These are phyloP conservation scores for Vitis hybrid DNA, from an alignment of 177 flowering plant genomes.

Conservation along the genomic window DNA sequence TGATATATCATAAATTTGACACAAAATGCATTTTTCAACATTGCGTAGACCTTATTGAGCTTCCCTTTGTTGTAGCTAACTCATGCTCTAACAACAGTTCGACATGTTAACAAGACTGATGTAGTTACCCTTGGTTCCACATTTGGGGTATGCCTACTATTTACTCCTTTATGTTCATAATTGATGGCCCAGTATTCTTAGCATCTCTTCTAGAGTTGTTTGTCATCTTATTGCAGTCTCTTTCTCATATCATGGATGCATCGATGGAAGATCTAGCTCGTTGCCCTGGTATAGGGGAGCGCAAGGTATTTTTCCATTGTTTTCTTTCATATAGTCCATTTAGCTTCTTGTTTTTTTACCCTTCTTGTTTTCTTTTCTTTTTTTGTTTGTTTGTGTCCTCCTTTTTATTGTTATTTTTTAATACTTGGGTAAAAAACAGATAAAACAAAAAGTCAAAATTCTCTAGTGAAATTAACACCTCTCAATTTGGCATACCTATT, in stretches of 20 bases:
- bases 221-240: conserved; percentile 55
- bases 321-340: background rate
- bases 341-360: background rate
- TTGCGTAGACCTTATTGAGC: background rate
- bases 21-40: no score
- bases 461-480: no score
- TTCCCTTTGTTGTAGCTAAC: conserved; percentile 46
- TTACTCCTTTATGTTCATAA: background rate
- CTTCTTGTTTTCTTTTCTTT: background rate
- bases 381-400: no score
- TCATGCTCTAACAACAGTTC: conserved; percentile 77
- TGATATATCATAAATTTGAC: no score
- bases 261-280: conserved; percentile 98
- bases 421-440: no score
- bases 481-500: no score
- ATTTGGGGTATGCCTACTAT: conserved; percentile 72
- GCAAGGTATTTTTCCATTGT: conserved; percentile 56
- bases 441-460: no score
- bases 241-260: conserved; percentile 87
- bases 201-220: background rate
- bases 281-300: conserved; percentile 96
- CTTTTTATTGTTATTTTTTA: no score
- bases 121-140: conserved; percentile 98
- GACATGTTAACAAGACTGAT: conserved; percentile 94
- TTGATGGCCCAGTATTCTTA: background rate